Evolutionary conservation across 441 rosid species (phyloP), one percentile per base, ranked within the genome.

Genomic region (Daphne laureola): DNA sequence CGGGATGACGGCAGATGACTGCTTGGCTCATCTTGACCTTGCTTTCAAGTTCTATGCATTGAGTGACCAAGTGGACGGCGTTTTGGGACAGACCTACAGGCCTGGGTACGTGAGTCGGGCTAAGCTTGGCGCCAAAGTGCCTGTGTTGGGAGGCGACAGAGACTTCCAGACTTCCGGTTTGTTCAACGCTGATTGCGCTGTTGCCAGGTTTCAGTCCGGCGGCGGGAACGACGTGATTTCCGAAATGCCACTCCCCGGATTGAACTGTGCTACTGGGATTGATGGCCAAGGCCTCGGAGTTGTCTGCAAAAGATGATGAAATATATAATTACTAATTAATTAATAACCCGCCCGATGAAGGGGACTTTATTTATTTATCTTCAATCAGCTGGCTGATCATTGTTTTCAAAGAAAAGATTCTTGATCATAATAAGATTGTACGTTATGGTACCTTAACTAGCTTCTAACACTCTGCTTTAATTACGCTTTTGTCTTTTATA

Each of bases 51-150:
- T 83, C 64, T 71, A 72, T 55, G 70, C 77, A 38, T 61, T 83
- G 12, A 74, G 73, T 45, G 66, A 73, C 42, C 23, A 72, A 26
- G 80, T 75, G 7, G 68, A 72, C 53, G 83, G 86, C 42, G 72
- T 81, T 21, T 47, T 81, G 55, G 86, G 90, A 26, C 86, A 81
- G 54, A 81, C 88, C 2, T 86, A 71, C n/a, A 71, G 68, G 61
- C 41, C 77, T 21, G 70, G 62, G 18, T 81, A 79, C 23, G 63
- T 73, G 16, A 76, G 78, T 21, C 60, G 49, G 15, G 80, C 68
- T 14, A 76, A 81, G 61, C 61, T 78, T 23, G 76, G 84, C n/a
- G 81, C 70, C 16, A 67, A 47, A 21, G 76, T 79, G 83, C 73
- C 84, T 3, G 72, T 86, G 6, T 69, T 78, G 78, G 81, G 90